Percentiles rank a stretch among this genome's conserved stretches.
These are phyloP conservation scores for Candida parachauliodes DNA, from an alignment of 805 yeast species.

Conservation along the genomic window DNA sequence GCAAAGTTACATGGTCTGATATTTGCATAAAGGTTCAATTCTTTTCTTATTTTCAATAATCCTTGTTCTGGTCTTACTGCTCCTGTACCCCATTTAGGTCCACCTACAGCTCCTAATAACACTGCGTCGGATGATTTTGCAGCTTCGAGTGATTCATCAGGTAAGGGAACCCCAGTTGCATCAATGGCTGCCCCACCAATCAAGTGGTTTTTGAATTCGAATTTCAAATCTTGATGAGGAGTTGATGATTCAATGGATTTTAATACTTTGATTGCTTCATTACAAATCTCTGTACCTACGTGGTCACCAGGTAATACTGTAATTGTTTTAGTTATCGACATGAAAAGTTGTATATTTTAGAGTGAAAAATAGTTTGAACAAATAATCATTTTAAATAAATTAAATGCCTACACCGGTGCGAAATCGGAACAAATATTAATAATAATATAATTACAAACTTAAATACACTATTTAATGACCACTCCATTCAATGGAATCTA, in stretches of 20 bases:
- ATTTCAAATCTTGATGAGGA: slow-evolving; percentile 45
- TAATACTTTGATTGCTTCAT: slow-evolving; percentile 89
- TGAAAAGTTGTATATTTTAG: neutral
- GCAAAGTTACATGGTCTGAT: slow-evolving; percentile 95
- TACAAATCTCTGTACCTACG: slow-evolving; percentile 86
- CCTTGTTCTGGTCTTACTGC: slow-evolving; percentile 97
- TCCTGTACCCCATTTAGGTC: slow-evolving; percentile 99
- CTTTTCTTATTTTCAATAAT: slow-evolving; percentile 88
- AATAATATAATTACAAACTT: neutral
- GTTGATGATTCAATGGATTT: slow-evolving; percentile 61
- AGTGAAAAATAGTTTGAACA: slow-evolving; percentile 4
- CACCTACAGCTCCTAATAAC: slow-evolving; percentile 97
- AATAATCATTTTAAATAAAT: no score
- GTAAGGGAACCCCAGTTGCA: slow-evolving; percentile 89
- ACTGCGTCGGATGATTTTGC: slow-evolving; percentile 90
- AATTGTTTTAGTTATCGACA: slow-evolving; percentile 51
- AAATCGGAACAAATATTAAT: slow-evolving; percentile 4
- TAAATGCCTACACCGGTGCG: slow-evolving; percentile 2
- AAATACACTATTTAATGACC: slow-evolving; percentile 61
- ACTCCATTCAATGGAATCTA: slow-evolving; percentile 94
- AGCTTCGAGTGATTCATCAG: slow-evolving; percentile 79
- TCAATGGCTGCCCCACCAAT: slow-evolving; percentile 99
- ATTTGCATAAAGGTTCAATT: slow-evolving; percentile 89
- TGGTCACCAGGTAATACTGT: slow-evolving; percentile 96
- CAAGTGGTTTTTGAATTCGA: slow-evolving; percentile 76